These are phyloP conservation scores for Microbotryomycetes sp. DNA, from an alignment of 1,284 basidiomycete species.

Conservation along the genomic window DNA sequence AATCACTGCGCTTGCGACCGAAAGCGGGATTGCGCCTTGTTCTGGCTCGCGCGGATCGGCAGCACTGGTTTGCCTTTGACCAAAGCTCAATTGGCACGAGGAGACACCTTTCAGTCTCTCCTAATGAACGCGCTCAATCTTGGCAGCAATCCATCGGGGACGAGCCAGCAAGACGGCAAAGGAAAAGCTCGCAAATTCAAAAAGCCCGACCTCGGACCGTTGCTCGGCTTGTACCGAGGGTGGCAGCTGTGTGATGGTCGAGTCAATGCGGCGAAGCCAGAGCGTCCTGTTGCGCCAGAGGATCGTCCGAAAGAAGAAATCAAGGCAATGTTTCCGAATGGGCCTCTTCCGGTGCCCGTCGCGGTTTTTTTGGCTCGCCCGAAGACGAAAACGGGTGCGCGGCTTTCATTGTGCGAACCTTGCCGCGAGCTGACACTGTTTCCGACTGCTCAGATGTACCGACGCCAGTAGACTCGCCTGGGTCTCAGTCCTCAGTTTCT, in stretches of 20 bases:
- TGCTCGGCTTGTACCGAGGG: slow-evolving; percentile 60
- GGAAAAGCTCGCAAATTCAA: slow-evolving; percentile 26
- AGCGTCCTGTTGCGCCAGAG: not conserved
- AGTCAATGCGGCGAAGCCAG: not conserved
- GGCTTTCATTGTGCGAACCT: not conserved
- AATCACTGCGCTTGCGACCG: slow-evolving; percentile 34
- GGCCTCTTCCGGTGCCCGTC: slow-evolving; percentile 14
- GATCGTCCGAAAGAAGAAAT: not conserved
- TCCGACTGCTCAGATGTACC: too few species aligned
- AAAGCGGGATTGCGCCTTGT: slow-evolving; percentile 33
- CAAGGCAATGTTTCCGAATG: slow-evolving; percentile 1
- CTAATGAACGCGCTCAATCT: slow-evolving; percentile 60
- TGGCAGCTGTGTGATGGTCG: slow-evolving; percentile 44
- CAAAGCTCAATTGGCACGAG: not conserved
- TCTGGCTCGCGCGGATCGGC: slow-evolving; percentile 26
- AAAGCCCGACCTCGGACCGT: slow-evolving; percentile 55
- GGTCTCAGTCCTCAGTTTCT: too few species aligned
- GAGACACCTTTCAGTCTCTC: slow-evolving; percentile 53
- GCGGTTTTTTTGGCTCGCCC: slow-evolving; percentile 47
- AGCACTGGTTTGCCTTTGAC: not conserved
- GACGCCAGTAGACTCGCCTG: too few species aligned
- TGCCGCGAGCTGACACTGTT: too few species aligned
- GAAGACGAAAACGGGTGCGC: not conserved
- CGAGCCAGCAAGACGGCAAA: slow-evolving; percentile 47
- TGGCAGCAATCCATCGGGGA: slow-evolving; percentile 63